Evolutionary conservation across 2,329 filamentous ascomycete genomes (phyloP).

Genomic region (Rachicladosporium sp.): DNA sequence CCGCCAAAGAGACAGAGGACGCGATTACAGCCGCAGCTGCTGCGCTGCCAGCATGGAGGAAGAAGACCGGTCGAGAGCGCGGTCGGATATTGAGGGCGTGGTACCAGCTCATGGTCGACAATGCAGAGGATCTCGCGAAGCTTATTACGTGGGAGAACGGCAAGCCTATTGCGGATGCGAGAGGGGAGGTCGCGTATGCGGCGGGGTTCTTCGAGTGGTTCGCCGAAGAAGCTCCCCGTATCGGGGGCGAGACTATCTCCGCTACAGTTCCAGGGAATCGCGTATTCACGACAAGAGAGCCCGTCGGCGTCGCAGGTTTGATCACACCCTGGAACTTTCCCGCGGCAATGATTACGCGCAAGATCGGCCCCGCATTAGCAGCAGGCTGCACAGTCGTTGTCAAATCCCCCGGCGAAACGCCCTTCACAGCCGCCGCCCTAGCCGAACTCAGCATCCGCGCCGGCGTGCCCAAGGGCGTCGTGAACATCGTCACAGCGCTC

Average conservation of each 20-base stretch:
- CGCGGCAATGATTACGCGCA: constrained; percentile 36
- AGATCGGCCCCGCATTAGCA: constrained; percentile 51
- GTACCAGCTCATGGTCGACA: constrained; percentile 69
- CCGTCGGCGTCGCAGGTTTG: constrained; percentile 69
- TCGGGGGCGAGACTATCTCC: constrained; percentile 64
- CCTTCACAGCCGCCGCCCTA: constrained; percentile 77
- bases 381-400: constrained; percentile 91
- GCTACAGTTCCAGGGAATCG: constrained; percentile 59
- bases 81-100: constrained; percentile 63
- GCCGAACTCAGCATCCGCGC: constrained; percentile 78
- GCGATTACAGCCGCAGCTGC: constrained; percentile 75
- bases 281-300: constrained; percentile 68
- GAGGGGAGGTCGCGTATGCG: constrained; percentile 60
- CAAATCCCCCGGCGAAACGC: constrained; percentile 86
- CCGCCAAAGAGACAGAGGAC: constrained; percentile 59
- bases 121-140: constrained; percentile 66
- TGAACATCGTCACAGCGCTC: constrained; percentile 75
- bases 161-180: constrained; percentile 66
- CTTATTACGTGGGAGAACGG: constrained; percentile 87
- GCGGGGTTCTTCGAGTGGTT: constrained; percentile 74
- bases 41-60: constrained; percentile 60
- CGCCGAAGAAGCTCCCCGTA: constrained; percentile 61
- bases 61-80: constrained; percentile 61
- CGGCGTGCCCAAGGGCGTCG: constrained; percentile 77
- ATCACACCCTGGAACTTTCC: constrained; percentile 85